Evolutionary conservation across 257 asterid species (phyloP).

Genomic region (Cordia subcordata): DNA sequence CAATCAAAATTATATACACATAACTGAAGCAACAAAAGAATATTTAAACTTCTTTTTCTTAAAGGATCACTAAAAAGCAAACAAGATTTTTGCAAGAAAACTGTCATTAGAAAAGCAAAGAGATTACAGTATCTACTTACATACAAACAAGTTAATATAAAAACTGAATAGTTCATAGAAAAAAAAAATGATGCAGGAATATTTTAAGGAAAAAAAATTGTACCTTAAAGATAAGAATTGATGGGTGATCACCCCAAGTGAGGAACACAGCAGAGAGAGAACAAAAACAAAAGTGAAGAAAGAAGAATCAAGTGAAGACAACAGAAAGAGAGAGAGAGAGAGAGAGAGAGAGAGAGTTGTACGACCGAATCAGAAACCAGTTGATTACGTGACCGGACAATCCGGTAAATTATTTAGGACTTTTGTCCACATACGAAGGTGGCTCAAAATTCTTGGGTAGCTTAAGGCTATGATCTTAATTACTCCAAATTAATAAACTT

Average conservation of each 20-base stretch:
- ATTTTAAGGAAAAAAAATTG: constrained; percentile 1
- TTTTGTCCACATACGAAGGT: neutral
- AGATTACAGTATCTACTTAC: neutral
- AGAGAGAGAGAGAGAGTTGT: constrained; percentile 5
- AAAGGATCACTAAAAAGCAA: neutral
- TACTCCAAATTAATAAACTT: too few species aligned
- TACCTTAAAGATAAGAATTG: constrained; percentile 58
- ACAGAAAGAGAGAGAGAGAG: too few species aligned
- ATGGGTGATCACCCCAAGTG: constrained; percentile 39
- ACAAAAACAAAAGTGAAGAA: neutral
- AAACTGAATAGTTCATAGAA: neutral
- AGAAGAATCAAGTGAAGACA: constrained; percentile 23
- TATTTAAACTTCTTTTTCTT: too few species aligned
- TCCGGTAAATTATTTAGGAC: constrained; percentile 20
- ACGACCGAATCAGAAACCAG: constrained; percentile 14
- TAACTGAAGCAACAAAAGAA: neutral
- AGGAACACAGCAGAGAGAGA: constrained; percentile 13
- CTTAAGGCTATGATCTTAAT: too few species aligned
- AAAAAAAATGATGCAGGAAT: neutral
- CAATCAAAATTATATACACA: too few species aligned
- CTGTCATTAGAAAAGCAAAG: too few species aligned
- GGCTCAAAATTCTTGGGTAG: too few species aligned
- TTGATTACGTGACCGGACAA: constrained; percentile 24
- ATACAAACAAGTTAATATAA: too few species aligned
- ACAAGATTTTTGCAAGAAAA: neutral